These are phyloP conservation scores for Amaranthus tricolor DNA, from an alignment of 179 eudicot species.

Conservation along the genomic window DNA sequence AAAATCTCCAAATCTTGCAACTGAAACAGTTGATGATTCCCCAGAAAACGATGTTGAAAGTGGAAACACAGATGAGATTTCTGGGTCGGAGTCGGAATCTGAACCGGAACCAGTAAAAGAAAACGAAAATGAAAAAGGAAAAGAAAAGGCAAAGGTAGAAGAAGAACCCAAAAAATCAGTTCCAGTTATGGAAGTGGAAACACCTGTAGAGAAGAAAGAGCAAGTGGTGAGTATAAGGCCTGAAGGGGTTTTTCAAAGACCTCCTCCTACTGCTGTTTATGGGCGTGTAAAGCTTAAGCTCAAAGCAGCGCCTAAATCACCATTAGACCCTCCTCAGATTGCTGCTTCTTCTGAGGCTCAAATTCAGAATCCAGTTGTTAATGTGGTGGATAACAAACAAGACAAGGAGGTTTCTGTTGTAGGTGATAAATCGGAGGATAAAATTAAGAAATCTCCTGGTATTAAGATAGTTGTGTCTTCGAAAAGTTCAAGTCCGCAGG, in stretches of 20 bases:
- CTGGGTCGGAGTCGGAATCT: conserved; percentile 2
- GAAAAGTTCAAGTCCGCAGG: conserved; percentile 26
- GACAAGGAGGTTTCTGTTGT: conserved; percentile 27
- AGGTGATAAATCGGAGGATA: conserved; percentile 49
- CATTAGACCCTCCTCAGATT: conserved; percentile 37
- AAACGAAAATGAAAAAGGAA: conserved; percentile 38
- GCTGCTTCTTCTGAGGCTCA: conserved; percentile 33
- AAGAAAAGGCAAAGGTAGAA: conserved; percentile 32
- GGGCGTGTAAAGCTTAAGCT: conserved; percentile 67
- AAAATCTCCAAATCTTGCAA: too few species aligned
- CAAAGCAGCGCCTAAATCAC: conserved; percentile 47
- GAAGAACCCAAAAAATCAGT: conserved; percentile 36
- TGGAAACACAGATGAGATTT: conserved; percentile 29
- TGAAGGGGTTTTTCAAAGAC: conserved; percentile 30
- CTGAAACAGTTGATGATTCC: neutral
- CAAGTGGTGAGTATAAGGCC: conserved; percentile 25
- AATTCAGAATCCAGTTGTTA: conserved; percentile 36
- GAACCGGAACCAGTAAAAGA: neutral
- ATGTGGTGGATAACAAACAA: conserved; percentile 35
- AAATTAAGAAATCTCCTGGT: conserved; percentile 44
- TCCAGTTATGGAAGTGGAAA: neutral
- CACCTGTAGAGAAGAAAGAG: conserved; percentile 22
- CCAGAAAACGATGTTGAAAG: conserved; percentile 15
- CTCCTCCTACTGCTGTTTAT: conserved; percentile 57
- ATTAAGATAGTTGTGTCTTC: conserved; percentile 48